A percentile compares a stretch with the other conserved stretches of the same genome.
Evolutionary conservation across 805 yeast species (phyloP).

Genomic region (Kodamaea restingae): DNA sequence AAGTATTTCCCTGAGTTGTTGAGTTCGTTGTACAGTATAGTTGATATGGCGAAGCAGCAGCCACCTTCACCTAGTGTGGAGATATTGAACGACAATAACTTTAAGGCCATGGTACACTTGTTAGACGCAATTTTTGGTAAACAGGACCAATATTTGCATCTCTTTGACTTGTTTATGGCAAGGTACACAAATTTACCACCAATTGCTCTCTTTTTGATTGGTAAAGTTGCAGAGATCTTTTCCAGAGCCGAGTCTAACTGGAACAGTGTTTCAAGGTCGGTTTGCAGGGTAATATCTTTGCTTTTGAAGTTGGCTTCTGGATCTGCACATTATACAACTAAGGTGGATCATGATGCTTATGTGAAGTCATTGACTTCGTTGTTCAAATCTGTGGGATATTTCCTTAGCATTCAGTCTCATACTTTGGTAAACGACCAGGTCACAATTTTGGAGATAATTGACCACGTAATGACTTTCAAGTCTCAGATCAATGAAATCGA

Average conservation of each 20-base stretch:
- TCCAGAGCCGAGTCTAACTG: constrained; percentile 49
- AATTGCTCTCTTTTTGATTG: constrained; percentile 49
- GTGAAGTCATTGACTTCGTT: constrained; percentile 28
- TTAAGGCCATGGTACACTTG: constrained; percentile 56
- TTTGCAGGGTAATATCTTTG: constrained; percentile 56
- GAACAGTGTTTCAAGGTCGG: constrained; percentile 60
- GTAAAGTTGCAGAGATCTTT: constrained; percentile 45
- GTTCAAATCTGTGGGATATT: constrained; percentile 39
- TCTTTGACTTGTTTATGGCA: constrained; percentile 49
- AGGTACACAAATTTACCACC: constrained; percentile 37
- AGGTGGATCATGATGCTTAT: constrained; percentile 22
- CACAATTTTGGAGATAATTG: constrained; percentile 56
- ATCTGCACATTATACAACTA: constrained; percentile 17
- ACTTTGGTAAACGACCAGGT: constrained; percentile 58
- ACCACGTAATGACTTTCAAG: constrained; percentile 47
- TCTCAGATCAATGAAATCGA: constrained; percentile 34
- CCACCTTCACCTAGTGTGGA: constrained; percentile 22
- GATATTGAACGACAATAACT: constrained; percentile 33
- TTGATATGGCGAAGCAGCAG: constrained; percentile 26
- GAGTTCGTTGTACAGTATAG: constrained; percentile 29
- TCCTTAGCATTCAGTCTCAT: constrained; percentile 46
- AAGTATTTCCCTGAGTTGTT: constrained; percentile 62
- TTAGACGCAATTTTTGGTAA: constrained; percentile 62
- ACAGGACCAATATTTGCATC: constrained; percentile 57
- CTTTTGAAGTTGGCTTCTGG: constrained; percentile 40